Conservation (phyloP, 2,329 filamentous ascomycete genomes). For the Aspergillaceae sp. region DNA sequence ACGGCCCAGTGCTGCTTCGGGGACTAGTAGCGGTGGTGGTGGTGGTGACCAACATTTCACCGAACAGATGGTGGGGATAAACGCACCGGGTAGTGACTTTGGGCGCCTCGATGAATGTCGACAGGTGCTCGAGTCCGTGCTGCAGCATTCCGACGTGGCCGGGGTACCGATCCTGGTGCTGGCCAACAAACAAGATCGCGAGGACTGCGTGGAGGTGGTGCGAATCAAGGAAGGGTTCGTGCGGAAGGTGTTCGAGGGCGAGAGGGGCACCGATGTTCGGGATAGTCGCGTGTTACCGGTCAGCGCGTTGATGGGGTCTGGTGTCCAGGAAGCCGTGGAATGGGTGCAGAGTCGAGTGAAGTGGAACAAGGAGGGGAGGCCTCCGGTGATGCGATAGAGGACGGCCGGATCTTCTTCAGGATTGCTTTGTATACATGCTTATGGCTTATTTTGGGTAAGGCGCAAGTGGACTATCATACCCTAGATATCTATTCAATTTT, state of each 20-base stretch:
- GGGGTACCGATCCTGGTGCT: slow-evolving; percentile 86
- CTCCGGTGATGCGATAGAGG: slow-evolving; percentile 75
- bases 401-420: neutral
- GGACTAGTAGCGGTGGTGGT: slow-evolving; percentile 10
- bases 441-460: neutral
- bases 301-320: slow-evolving; percentile 71
- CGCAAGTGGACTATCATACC: neutral
- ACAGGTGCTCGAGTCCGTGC: slow-evolving; percentile 78
- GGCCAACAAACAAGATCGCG: slow-evolving; percentile 95
- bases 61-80: slow-evolving; percentile 28
- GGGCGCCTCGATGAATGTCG: slow-evolving; percentile 75
- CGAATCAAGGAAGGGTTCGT: slow-evolving; percentile 95
- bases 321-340: slow-evolving; percentile 91
- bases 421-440: neutral
- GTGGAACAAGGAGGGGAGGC: slow-evolving; percentile 91
- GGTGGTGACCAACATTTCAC: slow-evolving; percentile 14
- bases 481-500: too few species aligned
- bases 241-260: slow-evolving; percentile 89
- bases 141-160: slow-evolving; percentile 78
- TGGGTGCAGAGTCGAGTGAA: slow-evolving; percentile 87
- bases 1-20: slow-evolving; percentile 20
- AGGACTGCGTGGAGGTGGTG: slow-evolving; percentile 96
- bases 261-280: slow-evolving; percentile 74
- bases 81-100: slow-evolving; percentile 28
- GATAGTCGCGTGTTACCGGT: slow-evolving; percentile 88